These are phyloP conservation scores for Fusarium sororula DNA, from an alignment of 2,329 filamentous ascomycete species.

Conservation along the genomic window DNA sequence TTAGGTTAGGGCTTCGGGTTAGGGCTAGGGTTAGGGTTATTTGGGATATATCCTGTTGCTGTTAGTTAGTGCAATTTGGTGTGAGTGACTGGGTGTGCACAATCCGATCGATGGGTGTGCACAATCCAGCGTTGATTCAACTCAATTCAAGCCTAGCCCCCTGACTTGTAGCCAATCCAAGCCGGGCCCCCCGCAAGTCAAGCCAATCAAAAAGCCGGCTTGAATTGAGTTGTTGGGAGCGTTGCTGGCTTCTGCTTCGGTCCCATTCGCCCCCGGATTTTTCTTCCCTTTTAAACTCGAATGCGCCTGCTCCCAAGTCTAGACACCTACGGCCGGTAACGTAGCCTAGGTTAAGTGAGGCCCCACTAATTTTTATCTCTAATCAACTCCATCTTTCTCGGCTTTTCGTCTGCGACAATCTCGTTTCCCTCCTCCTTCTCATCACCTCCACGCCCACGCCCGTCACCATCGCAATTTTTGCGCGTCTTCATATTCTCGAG, in stretches of 20 bases:
- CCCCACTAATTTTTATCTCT: conserved; percentile 28
- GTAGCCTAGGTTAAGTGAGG: neutral
- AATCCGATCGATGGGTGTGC: too few species aligned
- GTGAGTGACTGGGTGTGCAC: too few species aligned
- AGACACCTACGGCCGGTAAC: neutral
- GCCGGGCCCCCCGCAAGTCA: too few species aligned
- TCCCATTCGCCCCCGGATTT: conserved; percentile 41
- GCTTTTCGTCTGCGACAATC: conserved; percentile 16
- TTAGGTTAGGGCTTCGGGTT: too few species aligned
- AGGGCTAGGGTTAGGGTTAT: too few species aligned
- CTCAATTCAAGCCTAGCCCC: too few species aligned
- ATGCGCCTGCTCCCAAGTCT: conserved; percentile 4
- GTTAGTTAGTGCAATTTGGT: too few species aligned
- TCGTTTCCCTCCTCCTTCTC: neutral
- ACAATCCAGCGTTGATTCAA: too few species aligned
- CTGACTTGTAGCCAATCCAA: too few species aligned
- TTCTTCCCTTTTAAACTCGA: conserved; percentile 36
- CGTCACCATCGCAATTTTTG: neutral
- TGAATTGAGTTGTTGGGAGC: too few species aligned
- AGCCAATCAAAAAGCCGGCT: too few species aligned
- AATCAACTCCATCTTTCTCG: conserved; percentile 31
- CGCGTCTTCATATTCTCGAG: neutral
- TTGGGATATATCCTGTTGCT: too few species aligned
- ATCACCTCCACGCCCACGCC: conserved; percentile 7
- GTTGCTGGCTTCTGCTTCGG: conserved; percentile 31